Percentiles rank a stretch among this genome's conserved stretches.
These are phyloP conservation scores for Papiliotrema terrestris DNA, from an alignment of 1,284 basidiomycete genomes.

Conservation along the genomic window DNA sequence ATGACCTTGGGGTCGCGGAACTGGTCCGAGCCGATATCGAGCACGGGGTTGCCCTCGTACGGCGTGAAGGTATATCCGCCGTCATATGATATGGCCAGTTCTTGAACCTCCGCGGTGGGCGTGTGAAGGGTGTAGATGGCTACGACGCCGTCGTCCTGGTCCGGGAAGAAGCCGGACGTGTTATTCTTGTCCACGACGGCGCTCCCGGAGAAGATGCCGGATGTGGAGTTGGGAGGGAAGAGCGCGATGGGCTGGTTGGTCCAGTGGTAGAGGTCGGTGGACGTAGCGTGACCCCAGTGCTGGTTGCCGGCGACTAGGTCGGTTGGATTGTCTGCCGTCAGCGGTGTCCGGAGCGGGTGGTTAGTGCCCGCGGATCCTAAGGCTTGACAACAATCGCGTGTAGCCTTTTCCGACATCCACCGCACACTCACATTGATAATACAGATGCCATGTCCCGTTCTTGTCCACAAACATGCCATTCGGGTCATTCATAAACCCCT, in stretches of 20 bases:
- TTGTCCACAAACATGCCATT: slow-evolving; percentile 47
- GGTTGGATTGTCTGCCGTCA: slow-evolving; percentile 43
- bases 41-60: slow-evolving; percentile 45
- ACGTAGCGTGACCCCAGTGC: slow-evolving; percentile 52
- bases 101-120: slow-evolving; percentile 41
- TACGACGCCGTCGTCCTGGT: slow-evolving; percentile 46
- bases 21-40: slow-evolving; percentile 40
- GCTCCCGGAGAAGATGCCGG: slow-evolving; percentile 46
- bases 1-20: slow-evolving; percentile 52
- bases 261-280: slow-evolving; percentile 50
- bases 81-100: slow-evolving; percentile 48
- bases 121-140: slow-evolving; percentile 51
- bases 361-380: no score
- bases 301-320: slow-evolving; percentile 48
- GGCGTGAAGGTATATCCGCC: slow-evolving; percentile 48
- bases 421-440: slow-evolving; percentile 45
- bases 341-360: slow-evolving; percentile 1
- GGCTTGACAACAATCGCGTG: no score
- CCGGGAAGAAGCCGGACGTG: slow-evolving; percentile 49
- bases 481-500: slow-evolving; percentile 52
- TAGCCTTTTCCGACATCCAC: no score
- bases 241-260: slow-evolving; percentile 47
- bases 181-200: slow-evolving; percentile 51
- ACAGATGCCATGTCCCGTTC: slow-evolving; percentile 50
- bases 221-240: slow-evolving; percentile 30